A percentile compares a stretch with the other conserved stretches of the same genome.
Conservation (phyloP, 2,329 filamentous ascomycete genomes). For the Dothideomycetes sp. region DNA sequence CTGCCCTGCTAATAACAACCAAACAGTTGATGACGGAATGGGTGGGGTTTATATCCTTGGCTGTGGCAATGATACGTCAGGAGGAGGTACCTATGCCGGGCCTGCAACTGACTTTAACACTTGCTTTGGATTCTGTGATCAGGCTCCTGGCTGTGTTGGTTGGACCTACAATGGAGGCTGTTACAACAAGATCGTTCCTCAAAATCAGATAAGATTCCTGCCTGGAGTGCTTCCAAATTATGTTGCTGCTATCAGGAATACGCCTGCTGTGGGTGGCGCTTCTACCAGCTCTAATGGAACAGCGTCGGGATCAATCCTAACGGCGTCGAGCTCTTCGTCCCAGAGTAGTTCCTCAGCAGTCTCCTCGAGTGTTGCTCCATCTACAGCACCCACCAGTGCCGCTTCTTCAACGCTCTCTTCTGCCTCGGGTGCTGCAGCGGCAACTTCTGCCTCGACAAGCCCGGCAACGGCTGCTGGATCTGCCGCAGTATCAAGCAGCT, state of each 20-base stretch:
- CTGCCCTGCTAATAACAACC: slow-evolving; percentile 2
- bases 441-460: slow-evolving; percentile 7
- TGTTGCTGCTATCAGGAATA: not conserved
- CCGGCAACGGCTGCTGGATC: slow-evolving; percentile 12
- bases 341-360: too few relatives aligned
- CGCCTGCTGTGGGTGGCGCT: not conserved
- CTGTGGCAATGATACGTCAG: not conserved
- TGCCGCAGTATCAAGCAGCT: not conserved
- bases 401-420: slow-evolving; percentile 3
- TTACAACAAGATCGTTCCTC: not conserved
- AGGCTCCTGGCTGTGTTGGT: slow-evolving; percentile 15
- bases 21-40: slow-evolving; percentile 2
- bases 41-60: slow-evolving; percentile 9
- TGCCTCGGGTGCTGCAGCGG: not conserved
- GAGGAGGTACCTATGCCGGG: not conserved
- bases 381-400: not conserved
- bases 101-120: slow-evolving; percentile 7
- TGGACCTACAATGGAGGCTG: slow-evolving; percentile 16
- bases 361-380: too few relatives aligned
- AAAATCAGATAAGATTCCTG: not conserved
- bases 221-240: not conserved
- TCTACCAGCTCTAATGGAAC: not conserved
- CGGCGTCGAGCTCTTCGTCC: too few relatives aligned
- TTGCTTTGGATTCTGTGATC: slow-evolving; percentile 19
- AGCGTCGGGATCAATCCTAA: too few relatives aligned